Base-by-base conservation (phyloP, 805 yeast species). In the Cyberlindnera xylosilytica region DNA sequence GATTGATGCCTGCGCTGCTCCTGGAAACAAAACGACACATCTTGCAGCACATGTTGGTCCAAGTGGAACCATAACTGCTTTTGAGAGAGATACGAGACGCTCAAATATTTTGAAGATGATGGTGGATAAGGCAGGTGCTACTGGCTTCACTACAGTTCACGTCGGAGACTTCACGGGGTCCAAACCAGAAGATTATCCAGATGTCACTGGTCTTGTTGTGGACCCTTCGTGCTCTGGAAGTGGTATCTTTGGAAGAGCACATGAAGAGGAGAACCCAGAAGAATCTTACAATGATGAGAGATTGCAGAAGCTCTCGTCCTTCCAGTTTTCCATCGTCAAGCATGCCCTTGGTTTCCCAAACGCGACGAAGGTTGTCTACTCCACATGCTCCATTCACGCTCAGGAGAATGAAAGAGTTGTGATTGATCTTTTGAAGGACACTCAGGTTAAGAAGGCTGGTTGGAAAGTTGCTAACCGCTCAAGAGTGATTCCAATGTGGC, bases 211-310 rank as follows among this genome's bases (percentile, higher is more conserved):
- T 0, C 66, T 93, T 32, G 71, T 93, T 2, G 95, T 93, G 3
- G 99, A 93, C 62, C 99, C 99, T 0, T 87, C 97, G 3, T 93
- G 99, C 62, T 88, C 97, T 19, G 99, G 99, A 0, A 84, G 95
- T 36, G 99, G 99, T 4, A 93, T 93, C 32, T 91, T 91, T 67
- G 97, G 97, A n/a, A 49, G 62, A 45, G 61, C 61, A 2, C 45
- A 50, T 33, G 73, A 66, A 30, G 76, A 76, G 39, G 80, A 78
- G 45, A 67, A 68, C 30, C 70, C 69, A 31, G 76, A 73, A 29
- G 66, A 60, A 19, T 52, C 62, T 8, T 65, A 67, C 39, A 43
- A 54, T 49, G 52, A 64, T 59, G 76, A 76, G 47, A 68, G 97
- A 57, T 69, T 95, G 36, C 71, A 73, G 18, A 87, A 83, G 54